phyloP scores from a whole-genome alignment of 116 monocot genomes.

The Thalassia testudinum region DNA sequence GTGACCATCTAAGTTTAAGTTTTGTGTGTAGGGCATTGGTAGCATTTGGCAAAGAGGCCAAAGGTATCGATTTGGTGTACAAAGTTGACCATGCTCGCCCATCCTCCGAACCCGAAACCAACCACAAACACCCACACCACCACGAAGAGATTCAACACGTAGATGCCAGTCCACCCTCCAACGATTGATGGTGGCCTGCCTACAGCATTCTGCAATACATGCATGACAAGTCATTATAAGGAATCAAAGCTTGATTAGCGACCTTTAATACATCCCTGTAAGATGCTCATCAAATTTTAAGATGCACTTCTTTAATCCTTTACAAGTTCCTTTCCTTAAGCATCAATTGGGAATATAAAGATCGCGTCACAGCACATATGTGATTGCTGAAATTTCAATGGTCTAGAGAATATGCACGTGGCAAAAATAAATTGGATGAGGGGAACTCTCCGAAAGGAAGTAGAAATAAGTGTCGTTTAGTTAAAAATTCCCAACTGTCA shows the following conservation, averaged over 20 bases:
- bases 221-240: not conserved
- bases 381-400: too few relatives aligned
- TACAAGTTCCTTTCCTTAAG: too few relatives aligned
- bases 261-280: too few relatives aligned
- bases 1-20: not conserved
- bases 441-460: too few relatives aligned
- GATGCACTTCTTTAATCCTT: too few relatives aligned
- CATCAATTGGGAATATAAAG: too few relatives aligned
- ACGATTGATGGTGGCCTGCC: conserved; percentile 40
- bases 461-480: too few relatives aligned
- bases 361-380: too few relatives aligned
- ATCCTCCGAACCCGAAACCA: conserved; percentile 79
- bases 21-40: conserved; percentile 37
- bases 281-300: too few relatives aligned
- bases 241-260: not conserved
- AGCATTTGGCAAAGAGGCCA: conserved; percentile 79
- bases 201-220: conserved; percentile 50
- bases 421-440: too few relatives aligned
- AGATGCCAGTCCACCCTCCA: conserved; percentile 51
- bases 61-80: conserved; percentile 53
- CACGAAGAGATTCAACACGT: conserved; percentile 39
- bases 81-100: conserved; percentile 78
- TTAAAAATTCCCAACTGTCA: too few relatives aligned
- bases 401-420: too few relatives aligned
- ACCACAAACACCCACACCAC: conserved; percentile 67